Percentiles rank a stretch among this genome's conserved stretches.
These are phyloP conservation scores for Gaeumannomyces sp. DNA, from an alignment of 2,329 filamentous ascomycete species.

Conservation along the genomic window DNA sequence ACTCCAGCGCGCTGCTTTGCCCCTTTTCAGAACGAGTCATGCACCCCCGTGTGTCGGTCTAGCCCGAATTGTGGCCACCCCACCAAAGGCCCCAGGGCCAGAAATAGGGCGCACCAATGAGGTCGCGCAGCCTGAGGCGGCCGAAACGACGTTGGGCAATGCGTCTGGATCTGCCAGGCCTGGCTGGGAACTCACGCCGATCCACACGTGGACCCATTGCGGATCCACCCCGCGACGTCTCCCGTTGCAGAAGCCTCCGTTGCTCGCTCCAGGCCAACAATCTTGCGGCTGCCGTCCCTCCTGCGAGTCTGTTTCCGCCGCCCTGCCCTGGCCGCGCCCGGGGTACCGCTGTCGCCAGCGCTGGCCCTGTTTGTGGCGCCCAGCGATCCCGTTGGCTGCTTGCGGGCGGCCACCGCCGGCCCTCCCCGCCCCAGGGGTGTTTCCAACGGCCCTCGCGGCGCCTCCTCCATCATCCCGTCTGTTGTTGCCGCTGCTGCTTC, in stretches of 20 bases:
- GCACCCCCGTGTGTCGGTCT: neutral
- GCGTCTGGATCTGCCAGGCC: neutral
- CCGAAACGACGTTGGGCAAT: neutral
- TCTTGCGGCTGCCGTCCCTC: neutral
- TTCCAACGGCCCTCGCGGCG: neutral
- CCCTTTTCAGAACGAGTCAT: neutral
- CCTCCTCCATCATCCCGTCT: neutral
- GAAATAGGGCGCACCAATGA: neutral
- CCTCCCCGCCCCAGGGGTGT: neutral
- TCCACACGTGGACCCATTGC: neutral
- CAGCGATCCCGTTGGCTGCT: too few relatives aligned
- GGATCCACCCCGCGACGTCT: neutral
- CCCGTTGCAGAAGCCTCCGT: neutral
- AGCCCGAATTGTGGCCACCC: neutral
- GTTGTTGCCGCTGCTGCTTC: neutral
- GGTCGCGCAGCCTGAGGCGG: neutral
- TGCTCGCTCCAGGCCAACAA: neutral
- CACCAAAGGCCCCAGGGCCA: neutral
- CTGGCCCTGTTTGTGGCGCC: too few relatives aligned
- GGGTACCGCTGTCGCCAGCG: too few relatives aligned
- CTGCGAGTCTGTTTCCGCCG: too few relatives aligned
- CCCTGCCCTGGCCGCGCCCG: too few relatives aligned
- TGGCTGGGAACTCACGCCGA: neutral
- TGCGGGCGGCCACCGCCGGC: too few relatives aligned
- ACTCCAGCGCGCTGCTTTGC: neutral